Base-by-base conservation (phyloP, 1,284 basidiomycete species). In the Agaricales sp. region DNA sequence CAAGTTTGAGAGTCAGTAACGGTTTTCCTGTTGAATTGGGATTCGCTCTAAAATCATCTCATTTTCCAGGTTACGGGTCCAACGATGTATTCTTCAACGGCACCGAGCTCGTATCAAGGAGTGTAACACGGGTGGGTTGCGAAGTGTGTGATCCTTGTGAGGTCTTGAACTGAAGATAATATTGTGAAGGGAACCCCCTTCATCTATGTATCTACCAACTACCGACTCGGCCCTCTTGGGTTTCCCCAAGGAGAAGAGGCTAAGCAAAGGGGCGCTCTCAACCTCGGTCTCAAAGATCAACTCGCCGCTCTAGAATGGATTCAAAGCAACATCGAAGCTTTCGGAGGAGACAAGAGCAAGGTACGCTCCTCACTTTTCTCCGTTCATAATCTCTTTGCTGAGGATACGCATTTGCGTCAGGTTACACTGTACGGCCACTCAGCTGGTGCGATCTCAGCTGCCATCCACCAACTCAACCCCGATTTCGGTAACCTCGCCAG, bases 251-350 rank as follows among this genome's bases (percentile, higher is more conserved):
- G 67, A 6, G 50, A 51, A 1, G 66, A 67, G 51, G 65, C 67
- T 8, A 54, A 53, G 2, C 46, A 52, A 2, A 56, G 58, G 12
- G 61, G 55, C 2, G 61, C 59, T 0, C 55, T 68, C 3, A 69
- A 70, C 50, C 57, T 69, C 21, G 68, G 67, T 8, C 56, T 68
- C 13, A 61, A 59, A 24, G 68, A 70, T 45, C 63, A 68, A 45
- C 56, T 62, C 19, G 49, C 54, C 1, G 67, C 63, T 1, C 53
- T 71, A 3, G 47, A 63, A 44, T 71, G 68, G 69, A 57, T 70
- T 1, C 63, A 67, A 48, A 53, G 57, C 0, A 64, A 71, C 49
- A 68, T 70, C 37, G 56, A 51, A 2, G 53, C 56, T 1, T 69
- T 71, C 51, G 69, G 68, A 1, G 71, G 71, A 4, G 69, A 73